Evolutionary conservation across 2,329 filamentous ascomycete genomes (phyloP), one percentile per base, ranked within the genome.

Genomic region (Phialophora chinensis): DNA sequence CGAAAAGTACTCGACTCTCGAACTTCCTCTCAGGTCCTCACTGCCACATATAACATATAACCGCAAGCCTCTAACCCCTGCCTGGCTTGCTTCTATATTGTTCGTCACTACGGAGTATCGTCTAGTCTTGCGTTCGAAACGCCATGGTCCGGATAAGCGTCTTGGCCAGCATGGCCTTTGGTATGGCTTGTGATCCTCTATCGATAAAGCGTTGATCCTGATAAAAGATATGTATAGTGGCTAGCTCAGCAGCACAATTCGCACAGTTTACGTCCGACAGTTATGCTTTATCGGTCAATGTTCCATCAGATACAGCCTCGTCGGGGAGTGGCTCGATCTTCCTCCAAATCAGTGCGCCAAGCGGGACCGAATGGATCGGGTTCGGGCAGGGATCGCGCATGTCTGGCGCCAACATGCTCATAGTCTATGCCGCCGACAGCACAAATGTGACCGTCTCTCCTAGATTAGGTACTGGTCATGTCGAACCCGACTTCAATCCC

Each of bases 401-500:
- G 86, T 70, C 74, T 17, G 82, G 81, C 25, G 75, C 86, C 5
- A 86, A 87, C 73, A 87, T 88, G 55, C 87, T 88, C 72, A 77
- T 88, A 52, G 78, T 87, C 5, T 88, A 88, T 71, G 80, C 83
- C n/a, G 80, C 82, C 29, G 76, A 80, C 47, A 82, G 84, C 29
- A 80, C 76, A 52, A 87, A 87, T 68, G 83, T 88, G 14, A 88
- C 86, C 0, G 70, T 88, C 8, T 87, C 86, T 2, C 83, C 85
- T 10, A 77, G 86, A 49, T 70, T 78, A 6, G 81, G 81, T 8
- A 77, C 72, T 12, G 84, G 83, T 6, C 73, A 85, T 35, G 67
- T 61, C 3, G 69, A 77, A 68, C 86, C 86, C 1, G 67, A 73
- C 17, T 74, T 79, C 62, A 80, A 83, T 67, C 74, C 75, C 2